Evolutionary conservation across 2,329 filamentous ascomycete species (phyloP).

Genomic region (Talaromyces marneffei): DNA sequence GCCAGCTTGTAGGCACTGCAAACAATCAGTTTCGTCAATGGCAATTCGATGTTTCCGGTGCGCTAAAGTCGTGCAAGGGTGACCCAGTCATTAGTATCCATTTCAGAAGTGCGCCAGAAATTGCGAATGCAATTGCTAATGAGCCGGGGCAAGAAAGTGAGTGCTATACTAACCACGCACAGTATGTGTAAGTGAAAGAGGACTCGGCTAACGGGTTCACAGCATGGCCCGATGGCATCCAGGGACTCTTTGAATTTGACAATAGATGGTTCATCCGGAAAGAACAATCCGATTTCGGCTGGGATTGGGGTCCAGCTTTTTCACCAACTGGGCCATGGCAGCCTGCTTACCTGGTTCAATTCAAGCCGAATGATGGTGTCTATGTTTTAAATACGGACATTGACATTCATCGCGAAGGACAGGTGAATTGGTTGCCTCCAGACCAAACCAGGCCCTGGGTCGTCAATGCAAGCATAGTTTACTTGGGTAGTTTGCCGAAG

Average conservation of each 20-base stretch:
- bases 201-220: neutral
- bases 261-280: conserved; percentile 56
- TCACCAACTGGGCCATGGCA: conserved; percentile 60
- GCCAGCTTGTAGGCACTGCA: conserved; percentile 49
- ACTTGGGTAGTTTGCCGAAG: conserved; percentile 45
- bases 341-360: conserved; percentile 52
- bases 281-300: conserved; percentile 59
- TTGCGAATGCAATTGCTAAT: conserved; percentile 49
- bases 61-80: conserved; percentile 39
- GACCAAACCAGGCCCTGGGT: conserved; percentile 55
- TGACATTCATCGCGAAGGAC: conserved; percentile 55
- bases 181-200: neutral
- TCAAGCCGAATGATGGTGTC: conserved; percentile 37
- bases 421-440: conserved; percentile 54
- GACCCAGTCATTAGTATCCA: conserved; percentile 45
- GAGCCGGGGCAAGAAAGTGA: conserved; percentile 44
- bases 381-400: conserved; percentile 51
- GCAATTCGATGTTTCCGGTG: conserved; percentile 50
- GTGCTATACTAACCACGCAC: conserved; percentile 5
- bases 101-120: conserved; percentile 53
- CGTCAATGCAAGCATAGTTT: conserved; percentile 56
- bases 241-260: conserved; percentile 47
- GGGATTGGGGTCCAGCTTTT: conserved; percentile 60
- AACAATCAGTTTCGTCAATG: conserved; percentile 61
- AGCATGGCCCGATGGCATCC: conserved; percentile 48